These are phyloP conservation scores for Ormosia emarginata DNA, from an alignment of 306 rosid species.

Conservation along the genomic window DNA sequence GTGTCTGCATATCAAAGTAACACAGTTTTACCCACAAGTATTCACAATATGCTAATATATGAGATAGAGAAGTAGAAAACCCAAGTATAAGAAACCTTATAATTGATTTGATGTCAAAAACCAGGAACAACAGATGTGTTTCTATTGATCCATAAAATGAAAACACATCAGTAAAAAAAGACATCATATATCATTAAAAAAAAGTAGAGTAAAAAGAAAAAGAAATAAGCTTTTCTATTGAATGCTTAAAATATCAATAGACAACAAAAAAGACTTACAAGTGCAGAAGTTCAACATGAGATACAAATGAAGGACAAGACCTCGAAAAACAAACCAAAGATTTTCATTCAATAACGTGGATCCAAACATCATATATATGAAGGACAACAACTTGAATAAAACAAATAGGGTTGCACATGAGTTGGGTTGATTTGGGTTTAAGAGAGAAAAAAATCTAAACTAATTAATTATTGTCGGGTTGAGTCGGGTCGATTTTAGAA, in stretches of 20 bases:
- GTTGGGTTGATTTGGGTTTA: too few species aligned
- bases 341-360: conserved; percentile 1
- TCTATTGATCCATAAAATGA: background rate
- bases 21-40: background rate
- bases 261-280: background rate
- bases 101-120: conserved; percentile 13
- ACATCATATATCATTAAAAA: background rate
- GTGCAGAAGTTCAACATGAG: background rate
- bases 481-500: too few species aligned
- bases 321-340: background rate
- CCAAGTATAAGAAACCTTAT: background rate
- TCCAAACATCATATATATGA: background rate
- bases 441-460: too few species aligned
- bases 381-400: background rate
- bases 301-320: background rate
- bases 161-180: background rate
- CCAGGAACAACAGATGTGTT: background rate
- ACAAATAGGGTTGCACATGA: too few species aligned
- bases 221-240: background rate
- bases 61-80: background rate
- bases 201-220: background rate
- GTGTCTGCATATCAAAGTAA: conserved; percentile 4
- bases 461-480: too few species aligned
- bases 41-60: background rate
- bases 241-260: background rate